phyloP scores from a whole-genome alignment of 83 land plant genomes.

The Diphasiastrum complanatum region DNA sequence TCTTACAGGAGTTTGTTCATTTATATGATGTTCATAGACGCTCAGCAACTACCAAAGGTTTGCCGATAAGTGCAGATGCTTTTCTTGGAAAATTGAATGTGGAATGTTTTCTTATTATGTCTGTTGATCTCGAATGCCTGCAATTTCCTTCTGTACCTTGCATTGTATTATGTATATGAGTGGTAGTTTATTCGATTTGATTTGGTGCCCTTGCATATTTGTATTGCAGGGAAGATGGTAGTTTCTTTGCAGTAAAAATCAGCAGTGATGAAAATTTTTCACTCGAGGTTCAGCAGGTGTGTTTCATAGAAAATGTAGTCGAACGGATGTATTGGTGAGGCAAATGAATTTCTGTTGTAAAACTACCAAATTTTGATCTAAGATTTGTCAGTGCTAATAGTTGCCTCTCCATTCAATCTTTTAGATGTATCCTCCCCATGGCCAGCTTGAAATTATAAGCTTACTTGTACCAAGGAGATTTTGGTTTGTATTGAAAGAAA shows the following conservation, averaged over 20 bases:
- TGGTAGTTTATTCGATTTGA: slow-evolving; percentile 1
- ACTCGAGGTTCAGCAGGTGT: slow-evolving; percentile 45
- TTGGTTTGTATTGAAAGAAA: neutral
- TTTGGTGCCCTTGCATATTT: neutral
- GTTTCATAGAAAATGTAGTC: neutral
- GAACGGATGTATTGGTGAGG: neutral
- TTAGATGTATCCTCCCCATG: neutral
- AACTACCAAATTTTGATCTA: neutral
- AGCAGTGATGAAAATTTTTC: slow-evolving; percentile 23
- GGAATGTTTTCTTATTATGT: neutral
- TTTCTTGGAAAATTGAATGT: neutral
- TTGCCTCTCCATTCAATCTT: neutral
- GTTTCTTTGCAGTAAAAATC: slow-evolving; percentile 51
- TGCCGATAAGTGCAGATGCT: neutral
- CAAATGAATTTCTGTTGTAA: neutral
- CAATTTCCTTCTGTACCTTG: neutral
- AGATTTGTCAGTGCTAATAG: neutral
- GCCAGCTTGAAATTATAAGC: neutral
- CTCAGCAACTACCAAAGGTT: neutral
- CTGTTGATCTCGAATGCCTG: neutral
- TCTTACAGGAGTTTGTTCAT: neutral
- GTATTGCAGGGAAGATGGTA: slow-evolving; percentile 45
- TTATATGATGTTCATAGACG: neutral
- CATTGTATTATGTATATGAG: neutral
- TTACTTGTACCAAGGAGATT: neutral